Evolutionary conservation across 2,329 filamentous ascomycete genomes (phyloP).

Genomic region (Botryotinia convoluta): DNA sequence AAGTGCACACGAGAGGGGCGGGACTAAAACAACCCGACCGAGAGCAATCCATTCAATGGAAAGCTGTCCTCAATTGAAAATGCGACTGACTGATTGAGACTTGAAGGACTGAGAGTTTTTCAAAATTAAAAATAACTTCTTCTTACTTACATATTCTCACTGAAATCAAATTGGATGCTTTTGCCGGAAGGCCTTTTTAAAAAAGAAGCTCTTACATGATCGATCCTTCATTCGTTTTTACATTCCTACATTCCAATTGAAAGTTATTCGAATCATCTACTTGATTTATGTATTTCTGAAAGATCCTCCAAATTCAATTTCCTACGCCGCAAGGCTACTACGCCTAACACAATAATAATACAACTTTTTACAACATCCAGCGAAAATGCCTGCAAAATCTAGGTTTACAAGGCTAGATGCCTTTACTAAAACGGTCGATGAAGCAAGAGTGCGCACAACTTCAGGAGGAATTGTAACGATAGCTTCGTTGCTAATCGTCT

Average conservation of each 20-base stretch:
- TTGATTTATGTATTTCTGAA: conserved; percentile 17
- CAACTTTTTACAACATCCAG: neutral
- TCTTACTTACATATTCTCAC: neutral
- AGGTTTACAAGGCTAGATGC: conserved; percentile 95
- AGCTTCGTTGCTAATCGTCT: conserved; percentile 78
- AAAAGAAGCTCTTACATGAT: neutral
- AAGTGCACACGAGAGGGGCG: neutral
- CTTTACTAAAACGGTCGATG: conserved; percentile 98
- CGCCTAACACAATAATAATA: neutral
- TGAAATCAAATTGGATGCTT: neutral
- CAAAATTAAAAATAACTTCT: neutral
- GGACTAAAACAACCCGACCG: neutral
- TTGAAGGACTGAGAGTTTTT: neutral
- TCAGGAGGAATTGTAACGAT: conserved; percentile 95
- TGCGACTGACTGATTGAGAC: conserved; percentile 9
- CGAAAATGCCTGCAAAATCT: conserved; percentile 79
- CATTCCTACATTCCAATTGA: neutral
- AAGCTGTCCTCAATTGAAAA: conserved; percentile 22
- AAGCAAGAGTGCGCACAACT: conserved; percentile 92
- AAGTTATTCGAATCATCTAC: neutral
- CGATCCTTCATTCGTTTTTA: neutral
- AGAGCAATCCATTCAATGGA: conserved; percentile 2
- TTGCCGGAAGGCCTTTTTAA: neutral
- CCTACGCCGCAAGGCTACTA: conserved; percentile 8
- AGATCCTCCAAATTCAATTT: neutral